Evolutionary conservation across 352 stramenopile species (phyloP).

Genomic region (Globisporangium alternatum): DNA sequence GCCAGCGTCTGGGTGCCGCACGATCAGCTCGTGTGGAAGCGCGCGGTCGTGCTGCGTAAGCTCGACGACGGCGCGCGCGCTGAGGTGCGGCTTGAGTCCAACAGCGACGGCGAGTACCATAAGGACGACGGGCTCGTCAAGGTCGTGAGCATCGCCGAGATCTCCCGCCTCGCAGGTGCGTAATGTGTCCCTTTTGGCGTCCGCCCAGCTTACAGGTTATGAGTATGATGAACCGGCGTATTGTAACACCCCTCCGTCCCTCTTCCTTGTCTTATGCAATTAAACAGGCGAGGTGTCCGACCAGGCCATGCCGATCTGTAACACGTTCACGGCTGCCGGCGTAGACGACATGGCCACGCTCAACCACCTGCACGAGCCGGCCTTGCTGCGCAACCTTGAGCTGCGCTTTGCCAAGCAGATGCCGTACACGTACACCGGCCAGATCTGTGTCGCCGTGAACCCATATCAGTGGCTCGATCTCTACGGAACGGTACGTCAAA

Average conservation of each 20-base stretch:
- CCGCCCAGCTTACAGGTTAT: not conserved
- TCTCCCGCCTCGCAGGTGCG: slow-evolving; percentile 54
- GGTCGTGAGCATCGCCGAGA: slow-evolving; percentile 57
- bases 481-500: slow-evolving; percentile 36
- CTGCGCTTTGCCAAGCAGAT: slow-evolving; percentile 65
- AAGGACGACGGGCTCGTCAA: slow-evolving; percentile 60
- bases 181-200: not conserved
- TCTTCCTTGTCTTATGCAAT: not conserved
- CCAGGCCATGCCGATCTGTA: slow-evolving; percentile 81
- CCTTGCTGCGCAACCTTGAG: slow-evolving; percentile 74
- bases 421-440: slow-evolving; percentile 80
- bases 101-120: slow-evolving; percentile 51
- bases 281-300: slow-evolving; percentile 59
- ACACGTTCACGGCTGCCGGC: slow-evolving; percentile 60
- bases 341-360: slow-evolving; percentile 80
- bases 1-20: slow-evolving; percentile 83
- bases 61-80: slow-evolving; percentile 44
- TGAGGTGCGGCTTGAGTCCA: slow-evolving; percentile 61
- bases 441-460: slow-evolving; percentile 82
- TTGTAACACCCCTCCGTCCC: not conserved
- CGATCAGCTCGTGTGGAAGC: slow-evolving; percentile 74
- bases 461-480: slow-evolving; percentile 82
- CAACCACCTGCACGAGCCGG: slow-evolving; percentile 79
- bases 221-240: not conserved
- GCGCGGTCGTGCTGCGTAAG: slow-evolving; percentile 60